These are phyloP conservation scores for Malus hybrid DNA, from an alignment of 331 rosid genomes.

Conservation along the genomic window DNA sequence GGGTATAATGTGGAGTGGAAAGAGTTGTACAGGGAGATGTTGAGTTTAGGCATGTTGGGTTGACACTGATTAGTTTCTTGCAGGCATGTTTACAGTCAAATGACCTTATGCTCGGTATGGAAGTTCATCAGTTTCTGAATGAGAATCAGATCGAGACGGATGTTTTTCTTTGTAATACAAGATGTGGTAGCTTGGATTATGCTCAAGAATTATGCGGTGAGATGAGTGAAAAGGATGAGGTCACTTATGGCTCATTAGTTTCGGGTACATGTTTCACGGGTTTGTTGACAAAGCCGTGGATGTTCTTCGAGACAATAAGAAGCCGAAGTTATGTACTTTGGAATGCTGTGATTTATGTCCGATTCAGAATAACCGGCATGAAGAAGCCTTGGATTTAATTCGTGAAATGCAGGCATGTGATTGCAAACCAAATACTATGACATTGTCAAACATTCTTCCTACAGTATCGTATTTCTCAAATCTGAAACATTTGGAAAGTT, in stretches of 20 bases:
- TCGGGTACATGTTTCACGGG: constrained; percentile 76
- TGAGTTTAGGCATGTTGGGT: constrained; percentile 39
- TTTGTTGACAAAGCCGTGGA: constrained; percentile 54
- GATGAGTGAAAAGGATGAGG: constrained; percentile 64
- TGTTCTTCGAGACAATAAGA: constrained; percentile 38
- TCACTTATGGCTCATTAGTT: constrained; percentile 59
- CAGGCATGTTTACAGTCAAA: constrained; percentile 86
- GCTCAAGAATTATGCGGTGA: constrained; percentile 58
- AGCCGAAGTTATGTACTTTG: constrained; percentile 51
- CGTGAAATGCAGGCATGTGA: constrained; percentile 48
- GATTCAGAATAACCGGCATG: constrained; percentile 58
- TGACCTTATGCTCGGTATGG: constrained; percentile 61
- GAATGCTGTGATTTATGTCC: constrained; percentile 74
- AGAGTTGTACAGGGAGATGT: constrained; percentile 48
- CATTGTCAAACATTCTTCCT: constrained; percentile 66
- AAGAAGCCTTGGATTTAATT: constrained; percentile 38
- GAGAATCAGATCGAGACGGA: constrained; percentile 47
- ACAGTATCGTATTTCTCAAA: constrained; percentile 44
- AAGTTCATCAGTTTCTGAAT: constrained; percentile 44
- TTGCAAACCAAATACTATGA: constrained; percentile 51
- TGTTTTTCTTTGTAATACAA: constrained; percentile 54
- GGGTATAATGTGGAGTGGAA: constrained; percentile 66
- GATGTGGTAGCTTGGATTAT: constrained; percentile 74
- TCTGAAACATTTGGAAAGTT: constrained; percentile 12
- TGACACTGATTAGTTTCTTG: constrained; percentile 56